Evolutionary conservation across 2,329 filamentous ascomycete genomes (phyloP), one percentile per base, ranked within the genome.

Genomic region (Cadophora gregata): DNA sequence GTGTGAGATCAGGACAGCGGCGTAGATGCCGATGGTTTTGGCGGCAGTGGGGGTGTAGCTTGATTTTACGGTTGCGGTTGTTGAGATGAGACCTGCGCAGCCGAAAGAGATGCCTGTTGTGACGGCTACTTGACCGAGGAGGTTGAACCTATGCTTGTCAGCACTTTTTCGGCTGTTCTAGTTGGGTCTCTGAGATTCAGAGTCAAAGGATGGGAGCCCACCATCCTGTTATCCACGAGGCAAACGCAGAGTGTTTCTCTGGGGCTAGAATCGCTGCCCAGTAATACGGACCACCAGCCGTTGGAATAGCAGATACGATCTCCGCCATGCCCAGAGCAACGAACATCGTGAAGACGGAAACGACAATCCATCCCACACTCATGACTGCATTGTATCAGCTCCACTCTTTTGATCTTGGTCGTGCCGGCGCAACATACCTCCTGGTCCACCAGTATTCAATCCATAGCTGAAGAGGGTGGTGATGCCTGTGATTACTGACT

Each of bases 401-500:
- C 27, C 21, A 21, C 50, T 59, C 61, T 12, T 8, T 19, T 27
- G n/a, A 5, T 48, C 36, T 31, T 24, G 42, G 9, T 36, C 7
- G 19, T 38, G n/a, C n/a, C n/a, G 8, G 25, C 21, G 45, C 19
- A 79, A 80, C 83, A 82, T 84, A 72, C 85, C 83, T 77, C 78
- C 84, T 0, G 85, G 85, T 6, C 85, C 85, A 38, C 85, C 85
- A 4, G 83, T 87, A 36, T 78, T 80, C 24, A 88, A 76, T 3
- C 85, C 86, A 81, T 86, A 86, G 29, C 79, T 75, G 73, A 88
- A 87, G 1, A 88, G 77, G 0, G 86, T 88, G 0, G 85, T 87
- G 51, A 88, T 81, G 60, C 86, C 86, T 1, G 85, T 87, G 67
- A 88, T 85, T 60, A 88, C 84, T 63, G 83, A 85, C 83, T 85